phyloP scores from a whole-genome alignment of 2,329 filamentous ascomycete species.

The Xenoacremonium recifei region DNA sequence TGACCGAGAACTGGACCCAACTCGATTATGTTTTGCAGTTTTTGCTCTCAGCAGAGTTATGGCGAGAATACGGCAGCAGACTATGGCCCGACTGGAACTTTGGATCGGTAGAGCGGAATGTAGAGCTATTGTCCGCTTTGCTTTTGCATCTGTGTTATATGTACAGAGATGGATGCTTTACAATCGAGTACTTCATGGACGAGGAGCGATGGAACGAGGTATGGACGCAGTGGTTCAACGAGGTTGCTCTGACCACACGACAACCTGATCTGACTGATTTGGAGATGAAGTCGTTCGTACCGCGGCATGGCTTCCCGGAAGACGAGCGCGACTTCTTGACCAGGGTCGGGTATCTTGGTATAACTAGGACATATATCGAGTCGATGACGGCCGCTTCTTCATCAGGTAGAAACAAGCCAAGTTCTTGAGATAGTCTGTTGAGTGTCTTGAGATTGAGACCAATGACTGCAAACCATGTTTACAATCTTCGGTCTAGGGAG shows the following conservation, averaged over 20 bases:
- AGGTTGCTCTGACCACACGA: no score
- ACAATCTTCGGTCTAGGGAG: no score
- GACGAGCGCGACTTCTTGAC: conserved; percentile 19
- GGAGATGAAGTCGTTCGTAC: conserved; percentile 12
- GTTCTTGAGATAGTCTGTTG: not conserved
- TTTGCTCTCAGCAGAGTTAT: conserved; percentile 23
- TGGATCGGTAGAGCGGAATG: conserved; percentile 8
- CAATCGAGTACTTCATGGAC: not conserved
- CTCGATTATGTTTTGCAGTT: conserved; percentile 20
- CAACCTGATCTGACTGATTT: not conserved
- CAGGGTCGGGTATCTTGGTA: conserved; percentile 27
- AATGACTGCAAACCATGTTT: no score
- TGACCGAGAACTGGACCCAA: conserved; percentile 6
- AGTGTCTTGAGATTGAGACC: no score
- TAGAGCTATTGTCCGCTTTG: conserved; percentile 23
- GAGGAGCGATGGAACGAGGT: conserved; percentile 18
- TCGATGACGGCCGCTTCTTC: no score
- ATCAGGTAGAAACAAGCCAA: not conserved
- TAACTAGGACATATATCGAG: conserved; percentile 17
- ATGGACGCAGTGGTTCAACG: conserved; percentile 30
- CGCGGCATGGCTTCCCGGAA: conserved; percentile 13
- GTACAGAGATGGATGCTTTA: conserved; percentile 16
- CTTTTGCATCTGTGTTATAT: conserved; percentile 22
- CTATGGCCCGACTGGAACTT: conserved; percentile 20
- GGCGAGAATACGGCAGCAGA: conserved; percentile 19